Conservation (phyloP, 371 early-diverging fungal genomes). For the Mucor plumbeus region DNA sequence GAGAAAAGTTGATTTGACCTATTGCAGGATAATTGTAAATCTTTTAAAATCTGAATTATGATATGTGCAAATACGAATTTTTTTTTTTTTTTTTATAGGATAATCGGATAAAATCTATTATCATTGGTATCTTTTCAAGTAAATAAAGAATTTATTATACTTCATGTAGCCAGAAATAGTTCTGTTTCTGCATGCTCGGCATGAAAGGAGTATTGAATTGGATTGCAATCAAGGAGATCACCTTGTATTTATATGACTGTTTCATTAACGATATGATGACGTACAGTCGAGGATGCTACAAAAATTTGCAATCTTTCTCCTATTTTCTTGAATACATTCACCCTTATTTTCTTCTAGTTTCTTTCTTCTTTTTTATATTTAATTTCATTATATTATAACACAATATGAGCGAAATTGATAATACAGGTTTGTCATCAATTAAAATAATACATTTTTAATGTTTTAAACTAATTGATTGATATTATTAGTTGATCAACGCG, state of each 20-base stretch:
- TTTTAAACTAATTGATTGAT: too few relatives aligned
- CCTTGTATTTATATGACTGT: not conserved
- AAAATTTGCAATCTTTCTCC: constrained; percentile 4
- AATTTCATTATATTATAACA: not conserved
- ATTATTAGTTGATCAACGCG: constrained; percentile 37
- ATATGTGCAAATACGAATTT: too few relatives aligned
- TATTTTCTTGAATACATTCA: not conserved
- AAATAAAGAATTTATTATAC: too few relatives aligned
- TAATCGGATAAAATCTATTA: too few relatives aligned
- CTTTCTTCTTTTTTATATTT: constrained; percentile 14
- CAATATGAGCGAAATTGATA: constrained; percentile 34
- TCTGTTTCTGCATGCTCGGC: not conserved
- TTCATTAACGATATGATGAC: constrained; percentile 3
- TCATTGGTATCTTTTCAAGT: too few relatives aligned
- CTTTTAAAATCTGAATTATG: too few relatives aligned
- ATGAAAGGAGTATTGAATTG: not conserved
- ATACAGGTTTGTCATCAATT: constrained; percentile 21
- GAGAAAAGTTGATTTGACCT: too few relatives aligned
- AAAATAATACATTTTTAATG: too few relatives aligned
- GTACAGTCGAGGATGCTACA: not conserved
- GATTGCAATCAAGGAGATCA: not conserved
- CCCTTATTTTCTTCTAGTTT: constrained; percentile 2
- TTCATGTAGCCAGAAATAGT: too few relatives aligned
- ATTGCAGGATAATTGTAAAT: too few relatives aligned
- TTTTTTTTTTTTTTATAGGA: too few relatives aligned